These are phyloP conservation scores for Metahyphopichia silvanorum DNA, from an alignment of 805 yeast species.

Conservation along the genomic window DNA sequence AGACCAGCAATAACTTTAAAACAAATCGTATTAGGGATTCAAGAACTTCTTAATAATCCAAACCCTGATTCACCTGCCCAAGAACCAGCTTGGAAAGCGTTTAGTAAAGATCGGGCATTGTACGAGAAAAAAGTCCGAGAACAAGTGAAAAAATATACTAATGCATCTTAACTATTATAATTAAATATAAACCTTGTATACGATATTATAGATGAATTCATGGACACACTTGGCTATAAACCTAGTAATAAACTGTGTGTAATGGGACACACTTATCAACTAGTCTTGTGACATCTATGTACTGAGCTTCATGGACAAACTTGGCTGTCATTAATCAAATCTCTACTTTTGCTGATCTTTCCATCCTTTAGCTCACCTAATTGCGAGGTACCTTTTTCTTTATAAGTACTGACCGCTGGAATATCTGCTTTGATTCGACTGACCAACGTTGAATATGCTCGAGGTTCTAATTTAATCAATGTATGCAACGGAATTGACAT, in stretches of 20 bases:
- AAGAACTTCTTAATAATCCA: slow-evolving; percentile 84
- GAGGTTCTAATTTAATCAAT: slow-evolving; percentile 88
- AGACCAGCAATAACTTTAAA: slow-evolving; percentile 92
- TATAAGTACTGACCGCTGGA: slow-evolving; percentile 96
- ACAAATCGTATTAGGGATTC: slow-evolving; percentile 88
- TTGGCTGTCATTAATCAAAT: slow-evolving; percentile 44
- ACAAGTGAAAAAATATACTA: slow-evolving; percentile 73
- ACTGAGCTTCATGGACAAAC: too few species aligned
- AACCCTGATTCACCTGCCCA: slow-evolving; percentile 97
- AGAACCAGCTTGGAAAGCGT: slow-evolving; percentile 93
- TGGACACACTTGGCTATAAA: too few species aligned
- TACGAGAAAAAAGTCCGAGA: slow-evolving; percentile 78
- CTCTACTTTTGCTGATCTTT: slow-evolving; percentile 44
- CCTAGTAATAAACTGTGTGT: too few species aligned
- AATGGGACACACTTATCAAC: too few species aligned
- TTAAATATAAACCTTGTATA: background rate
- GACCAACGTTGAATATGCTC: slow-evolving; percentile 87
- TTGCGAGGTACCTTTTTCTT: slow-evolving; percentile 85
- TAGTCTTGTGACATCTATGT: too few species aligned
- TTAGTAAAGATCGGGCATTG: slow-evolving; percentile 58
- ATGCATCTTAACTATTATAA: slow-evolving; percentile 10
- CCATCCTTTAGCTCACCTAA: slow-evolving; percentile 48
- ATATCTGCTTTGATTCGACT: slow-evolving; percentile 91
- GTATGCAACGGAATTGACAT: slow-evolving; percentile 98
- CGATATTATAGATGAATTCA: background rate